Base-by-base conservation (phyloP, 345 rosid species). In the Ceriops zippeliana region DNA sequence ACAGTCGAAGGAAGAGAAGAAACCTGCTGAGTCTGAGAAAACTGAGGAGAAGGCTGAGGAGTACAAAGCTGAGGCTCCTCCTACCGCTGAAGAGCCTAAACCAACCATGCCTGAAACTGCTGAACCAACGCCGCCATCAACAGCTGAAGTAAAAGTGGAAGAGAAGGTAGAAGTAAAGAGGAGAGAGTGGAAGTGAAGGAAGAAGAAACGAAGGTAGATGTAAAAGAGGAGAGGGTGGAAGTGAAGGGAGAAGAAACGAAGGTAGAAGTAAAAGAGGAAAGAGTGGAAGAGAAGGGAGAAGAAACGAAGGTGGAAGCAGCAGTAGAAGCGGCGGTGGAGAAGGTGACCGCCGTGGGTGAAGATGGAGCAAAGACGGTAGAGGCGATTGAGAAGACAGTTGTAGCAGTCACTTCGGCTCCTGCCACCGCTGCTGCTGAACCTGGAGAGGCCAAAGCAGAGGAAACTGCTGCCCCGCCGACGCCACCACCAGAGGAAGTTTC, bases 281-380 rank as follows among this genome's bases (percentile, higher is more conserved):
- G 6, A 24, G 70, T 68, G 32, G 58, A 74, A 2, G 82, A 24
- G 24, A 65, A 30, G 62, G 63, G 58, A 47, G 53, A 53, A 37
- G 59, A 66, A 56, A 68, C 76, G 13, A 66, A 61, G 6, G 70
- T 68, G 32, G 58, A 74, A 2, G 82, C 24, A 30, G 70, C 56
- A 34, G 78, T 65, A 24, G 70, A 65, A n/a, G 79, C 62, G 72
- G 86, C 53, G 54, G 83, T 61, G 58, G 86, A 81, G 76, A 85
- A 78, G 49, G 73, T 81, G 54, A 47, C 86, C 0, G 61, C 73
- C 13, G 84, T 81, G 8, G 97, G 89, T 1, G 96, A 87, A 38
- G 96, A 92, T 19, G 96, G 93, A 51, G 80, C 95, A 75, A 90
- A 87, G 76, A 87, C 89, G 0, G 96, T 90, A 1, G 98, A 92